Base-by-base conservation (phyloP, 805 yeast species). In the Monosporozyma unispora region DNA sequence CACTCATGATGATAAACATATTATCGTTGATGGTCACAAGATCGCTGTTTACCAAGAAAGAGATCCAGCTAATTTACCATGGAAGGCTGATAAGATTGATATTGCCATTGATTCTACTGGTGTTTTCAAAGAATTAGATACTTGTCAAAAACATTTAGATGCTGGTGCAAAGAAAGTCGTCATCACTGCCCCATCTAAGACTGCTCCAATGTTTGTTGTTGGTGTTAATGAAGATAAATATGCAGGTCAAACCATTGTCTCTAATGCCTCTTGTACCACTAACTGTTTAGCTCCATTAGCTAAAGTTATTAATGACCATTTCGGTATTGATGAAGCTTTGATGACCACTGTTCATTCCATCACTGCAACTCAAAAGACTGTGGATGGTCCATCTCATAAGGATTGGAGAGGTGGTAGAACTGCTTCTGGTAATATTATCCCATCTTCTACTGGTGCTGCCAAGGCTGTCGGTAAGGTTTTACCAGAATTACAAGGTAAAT, bases 381-480 rank as follows among this genome's bases (percentile, higher is more conserved):
- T 80, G 61, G 86, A 80, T 67, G 85, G 85, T 73, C 83, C 85
- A 66, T 80, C 86, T 68, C 83, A 79, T 74, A 80, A 80, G 74
- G 86, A 80, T 74, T 80, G 86, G 86, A 79, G 86, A 78, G 85
- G 85, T 73, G 86, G 85, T 70, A 77, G 86, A 75, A 79, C 85
- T 61, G 86, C 86, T 64, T 78, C 84, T 54, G 84, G 81, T 65
- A 80, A 80, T 79, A 80, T 80, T 68, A 80, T 80, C 63, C 86
- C 86, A 70, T 80, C 85, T 50, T 79, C 85, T 57, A 80, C 86
- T 49, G 86, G 86, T 76, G 86, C 86, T 60, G 86, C 86, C 55
- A 81, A 81, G 76, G 84, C 84, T 60, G 86, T 81, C 60, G 85
- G 84, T 72, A 79, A 78, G 72, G 85, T 80, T 64, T 79, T 81